phyloP scores from a whole-genome alignment of 352 stramenopile species.

The Plasmopara halstedii region DNA sequence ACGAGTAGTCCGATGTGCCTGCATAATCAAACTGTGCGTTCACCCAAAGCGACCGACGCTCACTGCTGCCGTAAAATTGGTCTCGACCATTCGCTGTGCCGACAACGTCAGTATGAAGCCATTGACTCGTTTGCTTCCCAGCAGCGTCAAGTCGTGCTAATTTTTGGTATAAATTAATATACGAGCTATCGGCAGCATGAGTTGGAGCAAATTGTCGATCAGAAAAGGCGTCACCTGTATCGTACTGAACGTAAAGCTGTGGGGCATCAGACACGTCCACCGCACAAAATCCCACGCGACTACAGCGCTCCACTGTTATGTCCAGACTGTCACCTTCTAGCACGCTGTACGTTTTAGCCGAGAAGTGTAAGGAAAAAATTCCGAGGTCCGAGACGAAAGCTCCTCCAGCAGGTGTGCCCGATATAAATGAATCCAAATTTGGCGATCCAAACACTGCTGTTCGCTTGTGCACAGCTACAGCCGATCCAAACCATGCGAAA shows the following conservation, averaged over 20 bases:
- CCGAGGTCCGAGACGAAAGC: conserved; percentile 88
- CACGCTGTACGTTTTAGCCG: conserved; percentile 63
- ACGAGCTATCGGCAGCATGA: conserved; percentile 31
- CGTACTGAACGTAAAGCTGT: conserved; percentile 57
- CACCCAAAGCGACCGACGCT: conserved; percentile 70
- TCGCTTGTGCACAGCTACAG: conserved; percentile 75
- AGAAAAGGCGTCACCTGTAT: conserved; percentile 68
- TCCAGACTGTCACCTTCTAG: conserved; percentile 78
- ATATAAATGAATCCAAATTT: conserved; percentile 89
- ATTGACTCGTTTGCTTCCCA: conserved; percentile 29
- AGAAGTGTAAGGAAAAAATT: conserved; percentile 84
- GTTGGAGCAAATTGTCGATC: conserved; percentile 37
- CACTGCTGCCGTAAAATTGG: conserved; percentile 87
- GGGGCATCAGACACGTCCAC: conserved; percentile 44
- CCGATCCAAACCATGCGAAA: conserved; percentile 80
- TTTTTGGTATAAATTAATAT: conserved; percentile 54
- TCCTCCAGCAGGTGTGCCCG: conserved; percentile 88
- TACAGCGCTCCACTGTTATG: conserved; percentile 69
- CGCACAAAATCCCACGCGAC: conserved; percentile 44
- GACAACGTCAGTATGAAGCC: conserved; percentile 49
- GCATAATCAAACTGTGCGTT: conserved; percentile 85
- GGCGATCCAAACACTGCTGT: conserved; percentile 86
- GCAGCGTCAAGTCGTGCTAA: conserved; percentile 53
- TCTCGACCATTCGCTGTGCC: conserved; percentile 82
- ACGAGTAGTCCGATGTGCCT: conserved; percentile 84